Evolutionary conservation across 2,329 filamentous ascomycete species (phyloP).

Genomic region (Cryphonectria japonica): DNA sequence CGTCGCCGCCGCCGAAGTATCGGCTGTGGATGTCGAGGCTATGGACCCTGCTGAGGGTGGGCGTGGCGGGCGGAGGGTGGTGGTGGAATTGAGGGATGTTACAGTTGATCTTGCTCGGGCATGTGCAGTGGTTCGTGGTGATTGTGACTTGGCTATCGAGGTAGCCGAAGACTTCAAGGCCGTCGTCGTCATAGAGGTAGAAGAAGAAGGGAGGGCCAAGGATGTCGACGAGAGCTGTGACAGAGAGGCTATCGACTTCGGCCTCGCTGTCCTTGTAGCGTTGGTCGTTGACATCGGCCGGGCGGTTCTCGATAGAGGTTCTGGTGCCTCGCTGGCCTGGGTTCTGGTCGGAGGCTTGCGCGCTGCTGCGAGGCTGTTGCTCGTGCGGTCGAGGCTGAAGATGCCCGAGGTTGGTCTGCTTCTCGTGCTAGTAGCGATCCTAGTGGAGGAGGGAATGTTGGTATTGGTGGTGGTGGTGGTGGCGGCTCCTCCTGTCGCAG

Average conservation of each 20-base stretch:
- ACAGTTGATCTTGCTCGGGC: conserved; percentile 47
- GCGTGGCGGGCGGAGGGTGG: conserved; percentile 45
- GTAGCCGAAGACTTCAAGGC: conserved; percentile 33
- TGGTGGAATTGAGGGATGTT: conserved; percentile 43
- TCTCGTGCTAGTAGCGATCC: conserved; percentile 16
- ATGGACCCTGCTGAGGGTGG: conserved; percentile 35
- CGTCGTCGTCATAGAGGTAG: conserved; percentile 30
- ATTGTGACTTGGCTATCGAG: conserved; percentile 13
- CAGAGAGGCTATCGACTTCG: conserved; percentile 29
- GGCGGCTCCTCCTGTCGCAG: neutral
- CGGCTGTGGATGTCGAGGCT: conserved; percentile 26
- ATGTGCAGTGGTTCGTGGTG: conserved; percentile 36
- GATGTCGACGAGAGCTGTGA: conserved; percentile 26
- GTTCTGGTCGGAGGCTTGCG: conserved; percentile 34
- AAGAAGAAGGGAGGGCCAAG: conserved; percentile 35
- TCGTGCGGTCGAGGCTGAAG: conserved; percentile 29
- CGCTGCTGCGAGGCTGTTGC: conserved; percentile 24
- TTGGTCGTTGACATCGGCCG: conserved; percentile 30
- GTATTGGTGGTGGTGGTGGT: neutral
- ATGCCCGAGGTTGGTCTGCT: conserved; percentile 33
- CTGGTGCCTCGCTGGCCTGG: conserved; percentile 11
- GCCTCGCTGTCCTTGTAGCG: conserved; percentile 29
- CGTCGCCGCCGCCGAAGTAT: conserved; percentile 10
- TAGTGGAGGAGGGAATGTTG: conserved; percentile 3
- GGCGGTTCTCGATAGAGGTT: conserved; percentile 9